Conservation (phyloP, 805 yeast species). For the Metahyphopichia silvanorum region DNA sequence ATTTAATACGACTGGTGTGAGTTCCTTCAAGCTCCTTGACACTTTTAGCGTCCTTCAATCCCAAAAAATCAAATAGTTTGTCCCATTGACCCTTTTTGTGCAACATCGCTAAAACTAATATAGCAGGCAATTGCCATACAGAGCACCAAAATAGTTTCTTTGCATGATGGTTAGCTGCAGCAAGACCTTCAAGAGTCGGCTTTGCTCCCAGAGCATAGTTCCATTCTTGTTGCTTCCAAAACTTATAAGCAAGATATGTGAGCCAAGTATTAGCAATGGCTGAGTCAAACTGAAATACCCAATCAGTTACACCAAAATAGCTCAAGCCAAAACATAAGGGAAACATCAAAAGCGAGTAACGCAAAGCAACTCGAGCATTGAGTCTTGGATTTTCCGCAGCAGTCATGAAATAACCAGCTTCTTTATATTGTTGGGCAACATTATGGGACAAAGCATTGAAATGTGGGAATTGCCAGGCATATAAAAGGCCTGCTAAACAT, state of each 20-base stretch:
- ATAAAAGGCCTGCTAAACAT: conserved; percentile 84
- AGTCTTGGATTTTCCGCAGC: conserved; percentile 88
- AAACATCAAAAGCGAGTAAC: conserved; percentile 90
- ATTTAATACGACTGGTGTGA: too few relatives aligned
- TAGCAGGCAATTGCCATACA: conserved; percentile 90
- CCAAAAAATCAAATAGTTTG: conserved; percentile 32
- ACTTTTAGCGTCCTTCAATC: too few relatives aligned
- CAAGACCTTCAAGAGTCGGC: conserved; percentile 54
- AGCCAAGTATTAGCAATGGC: conserved; percentile 84
- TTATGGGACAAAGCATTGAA: conserved; percentile 89
- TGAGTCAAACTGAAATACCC: conserved; percentile 77
- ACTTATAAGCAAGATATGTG: conserved; percentile 69
- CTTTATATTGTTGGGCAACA: conserved; percentile 80
- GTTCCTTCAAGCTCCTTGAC: too few relatives aligned
- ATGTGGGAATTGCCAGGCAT: conserved; percentile 99
- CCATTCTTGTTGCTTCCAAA: conserved; percentile 78
- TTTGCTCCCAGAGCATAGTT: conserved; percentile 47
- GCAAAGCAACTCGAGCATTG: conserved; percentile 88
- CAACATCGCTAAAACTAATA: conserved; percentile 85
- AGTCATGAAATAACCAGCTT: conserved; percentile 97
- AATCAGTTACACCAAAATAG: conserved; percentile 78
- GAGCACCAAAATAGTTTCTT: conserved; percentile 90
- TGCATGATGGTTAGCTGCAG: conserved; percentile 66
- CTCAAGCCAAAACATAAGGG: conserved; percentile 85
- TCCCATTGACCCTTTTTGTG: conserved; percentile 98